These are phyloP conservation scores for Pholiota molesta DNA, from an alignment of 768 basidiomycete genomes.

Conservation along the genomic window DNA sequence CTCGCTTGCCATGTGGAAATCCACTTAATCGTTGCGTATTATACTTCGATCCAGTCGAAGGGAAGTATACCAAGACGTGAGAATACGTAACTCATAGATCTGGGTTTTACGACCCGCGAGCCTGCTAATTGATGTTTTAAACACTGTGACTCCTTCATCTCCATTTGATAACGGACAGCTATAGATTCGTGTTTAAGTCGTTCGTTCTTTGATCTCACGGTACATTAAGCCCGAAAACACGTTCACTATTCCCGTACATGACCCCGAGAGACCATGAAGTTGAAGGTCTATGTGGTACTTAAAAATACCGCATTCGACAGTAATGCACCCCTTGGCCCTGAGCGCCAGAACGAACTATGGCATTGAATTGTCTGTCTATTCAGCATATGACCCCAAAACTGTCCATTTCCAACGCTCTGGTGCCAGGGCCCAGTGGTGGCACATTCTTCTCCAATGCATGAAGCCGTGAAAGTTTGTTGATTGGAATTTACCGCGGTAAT, in stretches of 20 bases:
- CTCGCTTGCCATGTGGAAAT: slow-evolving; percentile 18
- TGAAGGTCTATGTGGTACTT: not conserved
- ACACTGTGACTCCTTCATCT: not conserved
- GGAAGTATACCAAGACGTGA: not conserved
- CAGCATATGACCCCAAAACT: no score
- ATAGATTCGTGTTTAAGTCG: not conserved
- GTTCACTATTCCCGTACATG: not conserved
- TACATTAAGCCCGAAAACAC: not conserved
- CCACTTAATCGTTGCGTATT: not conserved
- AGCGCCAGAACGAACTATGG: no score
- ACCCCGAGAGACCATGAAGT: not conserved
- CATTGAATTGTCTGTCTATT: no score
- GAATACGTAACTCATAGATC: not conserved
- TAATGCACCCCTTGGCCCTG: no score
- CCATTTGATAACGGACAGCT: not conserved
- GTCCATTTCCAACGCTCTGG: no score
- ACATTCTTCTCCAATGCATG: not conserved
- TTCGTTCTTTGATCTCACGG: not conserved
- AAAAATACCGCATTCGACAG: not conserved
- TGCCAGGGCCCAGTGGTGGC: no score
- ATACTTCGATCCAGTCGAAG: not conserved
- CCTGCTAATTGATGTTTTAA: not conserved
- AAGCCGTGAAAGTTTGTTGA: not conserved
- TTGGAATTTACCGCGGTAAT: not conserved
- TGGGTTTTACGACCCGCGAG: not conserved